Conservation (phyloP, 176 grass and related monocot species). For the Tillandsia leiboldiana region DNA sequence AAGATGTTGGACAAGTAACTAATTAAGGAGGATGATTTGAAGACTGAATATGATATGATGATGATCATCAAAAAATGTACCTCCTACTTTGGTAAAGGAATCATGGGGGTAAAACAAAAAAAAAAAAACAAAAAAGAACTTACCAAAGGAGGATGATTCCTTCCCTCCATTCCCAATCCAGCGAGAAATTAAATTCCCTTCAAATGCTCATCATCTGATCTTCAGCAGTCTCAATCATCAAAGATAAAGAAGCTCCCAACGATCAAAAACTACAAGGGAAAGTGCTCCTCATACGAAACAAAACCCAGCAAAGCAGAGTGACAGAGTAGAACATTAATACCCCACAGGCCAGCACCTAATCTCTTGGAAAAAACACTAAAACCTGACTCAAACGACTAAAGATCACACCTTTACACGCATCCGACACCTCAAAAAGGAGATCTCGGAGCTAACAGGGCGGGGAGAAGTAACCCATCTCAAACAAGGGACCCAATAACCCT, state of each 20-base stretch:
- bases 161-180: conserved; percentile 36
- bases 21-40: not conserved
- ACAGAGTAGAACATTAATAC: not conserved
- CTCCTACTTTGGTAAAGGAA: not conserved
- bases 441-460: not conserved
- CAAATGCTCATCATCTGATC: not conserved
- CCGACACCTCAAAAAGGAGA: not conserved
- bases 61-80: not conserved
- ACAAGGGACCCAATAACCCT: not conserved
- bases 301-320: not conserved
- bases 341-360: not conserved
- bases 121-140: conserved; percentile 15
- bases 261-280: too few relatives aligned
- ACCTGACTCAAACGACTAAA: not conserved
- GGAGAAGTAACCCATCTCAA: not conserved
- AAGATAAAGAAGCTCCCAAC: not conserved
- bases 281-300: not conserved
- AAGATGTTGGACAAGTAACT: not conserved
- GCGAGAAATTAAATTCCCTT: not conserved
- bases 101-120: not conserved
- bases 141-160: conserved; percentile 53
- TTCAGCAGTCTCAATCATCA: not conserved
- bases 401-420: not conserved
- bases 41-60: not conserved
- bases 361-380: not conserved